Conservation (phyloP, 2,329 filamentous ascomycete species). For the Epichloe aotearoae region DNA sequence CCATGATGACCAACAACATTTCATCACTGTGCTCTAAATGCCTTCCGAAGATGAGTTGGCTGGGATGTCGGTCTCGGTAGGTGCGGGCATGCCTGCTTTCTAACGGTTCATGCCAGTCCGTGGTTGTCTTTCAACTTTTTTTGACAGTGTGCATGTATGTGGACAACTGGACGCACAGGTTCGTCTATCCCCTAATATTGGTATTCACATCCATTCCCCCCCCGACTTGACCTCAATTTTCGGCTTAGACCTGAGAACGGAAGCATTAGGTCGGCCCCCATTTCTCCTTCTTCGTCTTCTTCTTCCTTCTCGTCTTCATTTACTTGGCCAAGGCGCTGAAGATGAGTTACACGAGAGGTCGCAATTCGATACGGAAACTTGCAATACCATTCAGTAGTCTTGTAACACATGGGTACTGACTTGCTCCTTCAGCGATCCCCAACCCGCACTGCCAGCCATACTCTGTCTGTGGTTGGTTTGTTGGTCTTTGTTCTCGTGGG, state of each 20-base stretch:
- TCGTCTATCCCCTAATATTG: not conserved
- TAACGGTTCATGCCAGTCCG: no score
- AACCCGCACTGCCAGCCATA: not conserved
- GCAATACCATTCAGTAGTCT: not conserved
- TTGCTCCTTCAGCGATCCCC: not conserved
- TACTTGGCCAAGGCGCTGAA: not conserved
- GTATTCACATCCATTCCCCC: not conserved
- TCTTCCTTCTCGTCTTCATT: no score
- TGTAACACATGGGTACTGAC: not conserved
- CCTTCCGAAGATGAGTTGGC: no score
- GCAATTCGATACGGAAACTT: conserved; percentile 1
- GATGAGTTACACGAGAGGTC: conserved; percentile 1
- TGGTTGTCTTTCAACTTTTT: no score
- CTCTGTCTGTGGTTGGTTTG: not conserved
- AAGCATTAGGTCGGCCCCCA: not conserved
- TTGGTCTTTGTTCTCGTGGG: no score
- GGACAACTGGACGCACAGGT: not conserved
- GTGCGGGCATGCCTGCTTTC: no score
- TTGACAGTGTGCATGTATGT: not conserved
- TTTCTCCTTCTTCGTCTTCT: no score
- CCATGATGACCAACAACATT: no score
- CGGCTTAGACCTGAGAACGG: not conserved
- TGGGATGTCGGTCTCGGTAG: no score
- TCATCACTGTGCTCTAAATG: no score
- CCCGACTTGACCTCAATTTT: not conserved